Conservation (phyloP, 768 basidiomycete species). For the Termitomyces titanicus region DNA sequence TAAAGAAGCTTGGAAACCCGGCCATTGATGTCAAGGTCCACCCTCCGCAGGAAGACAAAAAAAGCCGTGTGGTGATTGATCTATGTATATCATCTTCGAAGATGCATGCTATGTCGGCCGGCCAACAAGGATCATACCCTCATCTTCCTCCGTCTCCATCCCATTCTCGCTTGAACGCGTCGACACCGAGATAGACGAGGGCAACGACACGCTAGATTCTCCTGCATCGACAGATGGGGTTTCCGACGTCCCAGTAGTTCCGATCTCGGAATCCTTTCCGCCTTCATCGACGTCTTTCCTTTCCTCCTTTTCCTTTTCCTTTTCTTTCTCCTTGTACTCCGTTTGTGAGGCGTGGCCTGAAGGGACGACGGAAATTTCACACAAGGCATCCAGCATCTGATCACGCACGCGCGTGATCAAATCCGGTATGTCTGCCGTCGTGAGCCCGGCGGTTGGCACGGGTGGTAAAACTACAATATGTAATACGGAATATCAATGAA, state of each 20-base stretch:
- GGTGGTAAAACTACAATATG: slow-evolving; percentile 83
- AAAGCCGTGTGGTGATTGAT: neutral
- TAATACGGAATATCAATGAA: too few relatives aligned
- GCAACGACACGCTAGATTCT: slow-evolving; percentile 1
- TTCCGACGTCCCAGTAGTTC: neutral
- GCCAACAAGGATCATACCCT: slow-evolving; percentile 77
- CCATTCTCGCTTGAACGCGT: slow-evolving; percentile 55
- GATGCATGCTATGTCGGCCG: slow-evolving; percentile 42
- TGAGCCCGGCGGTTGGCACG: slow-evolving; percentile 70
- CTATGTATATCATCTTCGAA: too few relatives aligned
- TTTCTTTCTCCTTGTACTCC: slow-evolving; percentile 4
- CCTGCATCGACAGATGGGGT: neutral
- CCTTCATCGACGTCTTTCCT: slow-evolving; percentile 3
- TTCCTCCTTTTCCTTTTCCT: neutral
- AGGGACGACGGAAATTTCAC: slow-evolving; percentile 66
- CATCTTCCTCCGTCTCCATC: slow-evolving; percentile 78
- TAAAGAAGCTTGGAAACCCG: too few relatives aligned
- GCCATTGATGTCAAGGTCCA: too few relatives aligned
- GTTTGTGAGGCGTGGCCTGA: slow-evolving; percentile 11
- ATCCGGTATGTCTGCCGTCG: slow-evolving; percentile 61
- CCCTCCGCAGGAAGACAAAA: too few relatives aligned
- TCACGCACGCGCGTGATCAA: slow-evolving; percentile 68
- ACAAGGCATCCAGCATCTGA: slow-evolving; percentile 75
- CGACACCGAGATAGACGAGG: slow-evolving; percentile 26
- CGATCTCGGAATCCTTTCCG: slow-evolving; percentile 1